These are phyloP conservation scores for Chlamydomonas incerta DNA, from an alignment of 139 green algal species.

Conservation along the genomic window DNA sequence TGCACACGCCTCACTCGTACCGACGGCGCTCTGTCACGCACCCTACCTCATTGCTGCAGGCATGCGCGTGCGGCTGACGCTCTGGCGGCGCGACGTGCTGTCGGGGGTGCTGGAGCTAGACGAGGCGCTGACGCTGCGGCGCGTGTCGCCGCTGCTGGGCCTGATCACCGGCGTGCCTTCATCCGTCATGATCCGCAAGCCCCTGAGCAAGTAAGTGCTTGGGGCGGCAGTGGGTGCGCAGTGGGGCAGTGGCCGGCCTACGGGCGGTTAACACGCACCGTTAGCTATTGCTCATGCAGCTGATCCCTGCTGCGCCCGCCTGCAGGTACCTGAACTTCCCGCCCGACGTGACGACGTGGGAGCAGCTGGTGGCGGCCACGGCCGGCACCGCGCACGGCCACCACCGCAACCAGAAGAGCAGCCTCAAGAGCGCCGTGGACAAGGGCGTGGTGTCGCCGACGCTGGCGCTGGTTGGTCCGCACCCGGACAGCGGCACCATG, in stretches of 20 bases:
- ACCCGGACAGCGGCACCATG: constrained; percentile 42
- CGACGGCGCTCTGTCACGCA: no score
- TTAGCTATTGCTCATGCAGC: no score
- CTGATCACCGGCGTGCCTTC: constrained; percentile 18
- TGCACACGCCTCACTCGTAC: no score
- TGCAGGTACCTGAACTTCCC: constrained; percentile 20
- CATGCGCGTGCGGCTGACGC: background rate
- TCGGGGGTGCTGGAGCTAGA: constrained; percentile 34
- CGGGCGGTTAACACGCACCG: no score
- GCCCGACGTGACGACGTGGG: background rate
- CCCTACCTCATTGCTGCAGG: no score
- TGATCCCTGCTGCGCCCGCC: no score
- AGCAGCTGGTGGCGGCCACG: background rate
- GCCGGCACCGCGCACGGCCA: background rate
- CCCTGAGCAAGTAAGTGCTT: constrained; percentile 2
- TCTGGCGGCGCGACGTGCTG: constrained; percentile 42
- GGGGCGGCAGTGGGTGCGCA: no score
- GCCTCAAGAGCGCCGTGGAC: background rate
- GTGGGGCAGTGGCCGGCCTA: no score
- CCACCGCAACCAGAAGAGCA: constrained; percentile 12
- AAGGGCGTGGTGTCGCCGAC: background rate
- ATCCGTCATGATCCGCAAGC: constrained; percentile 2
- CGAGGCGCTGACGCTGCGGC: background rate
- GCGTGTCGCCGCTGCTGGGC: background rate
- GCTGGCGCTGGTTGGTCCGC: background rate